phyloP scores from a whole-genome alignment of 106 monocot genomes.

The Allium sativum region DNA sequence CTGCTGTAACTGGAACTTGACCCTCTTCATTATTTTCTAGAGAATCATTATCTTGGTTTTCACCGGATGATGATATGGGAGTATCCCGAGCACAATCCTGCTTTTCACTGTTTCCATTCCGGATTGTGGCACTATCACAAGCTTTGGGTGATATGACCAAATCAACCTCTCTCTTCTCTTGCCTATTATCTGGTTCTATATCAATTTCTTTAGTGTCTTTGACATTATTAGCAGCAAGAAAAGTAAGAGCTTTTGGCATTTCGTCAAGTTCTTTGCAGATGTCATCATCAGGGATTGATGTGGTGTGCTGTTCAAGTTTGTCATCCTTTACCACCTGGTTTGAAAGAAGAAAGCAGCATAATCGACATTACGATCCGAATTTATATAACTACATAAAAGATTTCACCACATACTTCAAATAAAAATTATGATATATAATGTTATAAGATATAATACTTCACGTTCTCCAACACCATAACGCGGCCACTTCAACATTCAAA shows the following conservation, averaged over 20 bases:
- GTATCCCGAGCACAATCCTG: slow-evolving; percentile 25
- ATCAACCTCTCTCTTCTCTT: slow-evolving; percentile 12
- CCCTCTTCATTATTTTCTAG: neutral
- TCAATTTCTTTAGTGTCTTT: neutral
- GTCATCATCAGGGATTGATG: neutral
- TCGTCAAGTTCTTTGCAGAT: neutral
- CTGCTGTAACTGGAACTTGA: too few relatives aligned
- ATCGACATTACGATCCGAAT: neutral
- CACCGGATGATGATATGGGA: slow-evolving; percentile 10
- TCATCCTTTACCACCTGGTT: neutral
- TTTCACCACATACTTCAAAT: too few relatives aligned
- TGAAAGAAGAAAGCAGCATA: too few relatives aligned
- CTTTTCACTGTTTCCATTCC: slow-evolving; percentile 5
- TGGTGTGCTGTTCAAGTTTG: neutral
- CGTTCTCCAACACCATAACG: too few relatives aligned
- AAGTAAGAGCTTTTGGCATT: neutral
- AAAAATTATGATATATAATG: neutral
- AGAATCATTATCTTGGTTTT: slow-evolving; percentile 8
- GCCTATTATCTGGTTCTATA: slow-evolving; percentile 3
- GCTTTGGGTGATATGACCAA: neutral
- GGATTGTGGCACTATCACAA: neutral
- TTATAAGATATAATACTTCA: neutral
- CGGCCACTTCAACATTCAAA: too few relatives aligned
- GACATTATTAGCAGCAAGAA: slow-evolving; percentile 3
- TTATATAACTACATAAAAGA: neutral